phyloP scores from a whole-genome alignment of 495 filamentous ascomycete genomes.

The Xylaria grammica region DNA sequence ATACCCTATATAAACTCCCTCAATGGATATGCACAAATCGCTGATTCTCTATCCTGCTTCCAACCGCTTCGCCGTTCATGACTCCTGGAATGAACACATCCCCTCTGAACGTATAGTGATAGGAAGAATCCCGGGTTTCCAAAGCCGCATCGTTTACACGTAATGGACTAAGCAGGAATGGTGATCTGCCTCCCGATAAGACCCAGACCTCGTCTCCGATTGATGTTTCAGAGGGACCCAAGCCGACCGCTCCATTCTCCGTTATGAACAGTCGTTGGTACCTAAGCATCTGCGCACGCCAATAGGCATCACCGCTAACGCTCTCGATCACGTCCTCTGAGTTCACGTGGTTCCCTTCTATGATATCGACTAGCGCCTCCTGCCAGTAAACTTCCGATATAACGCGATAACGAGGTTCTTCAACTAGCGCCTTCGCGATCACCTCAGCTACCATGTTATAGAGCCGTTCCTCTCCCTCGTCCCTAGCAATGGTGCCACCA shows the following conservation, averaged over 20 bases:
- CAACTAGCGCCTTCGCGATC: slow-evolving; percentile 1
- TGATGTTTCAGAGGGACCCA: slow-evolving; percentile 21
- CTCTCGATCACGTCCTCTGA: neutral
- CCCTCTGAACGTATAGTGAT: slow-evolving; percentile 20
- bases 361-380: neutral
- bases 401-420: slow-evolving; percentile 16
- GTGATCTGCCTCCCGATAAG: slow-evolving; percentile 21
- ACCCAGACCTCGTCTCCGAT: slow-evolving; percentile 26
- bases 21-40: slow-evolving; percentile 22
- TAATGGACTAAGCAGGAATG: slow-evolving; percentile 24
- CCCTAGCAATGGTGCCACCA: neutral
- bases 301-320: neutral
- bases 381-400: slow-evolving; percentile 21
- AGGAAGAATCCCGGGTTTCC: neutral
- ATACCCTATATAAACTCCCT: neutral
- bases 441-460: neutral
- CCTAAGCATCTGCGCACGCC: slow-evolving; percentile 12
- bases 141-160: neutral
- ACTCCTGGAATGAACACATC: slow-evolving; percentile 21
- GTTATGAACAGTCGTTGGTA: slow-evolving; percentile 24
- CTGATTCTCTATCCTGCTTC: slow-evolving; percentile 16
- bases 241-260: slow-evolving; percentile 21
- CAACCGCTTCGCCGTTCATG: slow-evolving; percentile 23
- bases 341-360: slow-evolving; percentile 6
- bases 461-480: neutral